Evolutionary conservation across 148 eudicot species (phyloP).

Genomic region (Rheum nobile): DNA sequence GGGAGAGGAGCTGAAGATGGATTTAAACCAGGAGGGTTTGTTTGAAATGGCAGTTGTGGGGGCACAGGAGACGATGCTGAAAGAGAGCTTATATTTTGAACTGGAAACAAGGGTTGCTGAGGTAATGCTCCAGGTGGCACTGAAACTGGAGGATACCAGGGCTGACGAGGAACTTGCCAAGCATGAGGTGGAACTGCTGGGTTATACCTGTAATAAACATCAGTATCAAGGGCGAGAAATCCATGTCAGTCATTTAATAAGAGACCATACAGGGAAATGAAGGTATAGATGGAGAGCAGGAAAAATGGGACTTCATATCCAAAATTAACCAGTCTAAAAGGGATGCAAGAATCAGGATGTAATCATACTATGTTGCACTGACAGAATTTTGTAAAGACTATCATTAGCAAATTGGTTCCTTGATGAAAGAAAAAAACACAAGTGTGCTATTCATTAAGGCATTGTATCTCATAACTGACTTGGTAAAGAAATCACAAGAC

Average conservation of each 20-base stretch:
- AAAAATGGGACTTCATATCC: not conserved
- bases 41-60: slow-evolving; percentile 38
- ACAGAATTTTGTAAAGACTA: not conserved
- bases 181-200: slow-evolving; percentile 52
- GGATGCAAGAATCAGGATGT: not conserved
- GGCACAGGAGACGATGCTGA: slow-evolving; percentile 39
- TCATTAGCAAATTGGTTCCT: not conserved
- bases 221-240: not conserved
- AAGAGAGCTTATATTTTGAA: slow-evolving; percentile 51
- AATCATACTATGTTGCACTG: not conserved
- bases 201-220: slow-evolving; percentile 47
- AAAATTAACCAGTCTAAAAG: not conserved
- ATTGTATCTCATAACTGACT: not conserved
- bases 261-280: not conserved
- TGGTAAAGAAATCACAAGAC: not conserved
- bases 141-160: slow-evolving; percentile 64
- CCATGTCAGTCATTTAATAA: not conserved
- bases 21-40: slow-evolving; percentile 57
- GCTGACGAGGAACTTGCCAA: slow-evolving; percentile 82
- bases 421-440: not conserved
- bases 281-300: not conserved
- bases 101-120: slow-evolving; percentile 88
- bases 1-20: slow-evolving; percentile 46
- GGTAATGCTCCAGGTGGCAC: slow-evolving; percentile 52
- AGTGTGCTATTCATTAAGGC: not conserved